phyloP scores from a whole-genome alignment of 2,329 filamentous ascomycete genomes.

The Colletotrichum lindemuthianum region DNA sequence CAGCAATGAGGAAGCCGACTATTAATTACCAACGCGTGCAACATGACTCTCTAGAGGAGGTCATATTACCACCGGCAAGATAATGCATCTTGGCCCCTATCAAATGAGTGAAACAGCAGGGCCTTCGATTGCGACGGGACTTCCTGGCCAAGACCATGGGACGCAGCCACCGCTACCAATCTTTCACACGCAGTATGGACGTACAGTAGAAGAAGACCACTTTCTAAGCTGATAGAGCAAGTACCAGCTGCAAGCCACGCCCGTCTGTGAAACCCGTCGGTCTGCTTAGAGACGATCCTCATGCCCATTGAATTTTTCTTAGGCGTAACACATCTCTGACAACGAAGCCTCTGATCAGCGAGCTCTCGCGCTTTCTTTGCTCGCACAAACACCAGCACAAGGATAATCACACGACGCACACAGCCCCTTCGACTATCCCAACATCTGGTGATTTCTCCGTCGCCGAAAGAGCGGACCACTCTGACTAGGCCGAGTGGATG shows the following conservation, averaged over 20 bases:
- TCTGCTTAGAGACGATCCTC: constrained; percentile 11
- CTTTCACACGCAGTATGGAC: constrained; percentile 1
- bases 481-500: not conserved
- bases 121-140: constrained; percentile 1
- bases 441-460: not conserved
- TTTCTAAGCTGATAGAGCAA: constrained; percentile 2
- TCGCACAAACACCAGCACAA: not conserved
- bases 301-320: constrained; percentile 15
- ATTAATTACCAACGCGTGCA: not conserved
- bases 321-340: constrained; percentile 15
- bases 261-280: constrained; percentile 15
- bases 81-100: constrained; percentile 17
- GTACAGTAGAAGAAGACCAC: not conserved
- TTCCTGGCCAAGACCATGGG: constrained; percentile 10
- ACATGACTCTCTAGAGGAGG: constrained; percentile 14
- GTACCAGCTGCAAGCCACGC: constrained; percentile 5
- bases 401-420: not conserved
- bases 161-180: constrained; percentile 1
- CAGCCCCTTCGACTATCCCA: constrained; percentile 1
- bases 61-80: constrained; percentile 2
- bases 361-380: too few relatives aligned
- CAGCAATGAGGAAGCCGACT: not conserved
- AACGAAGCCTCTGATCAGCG: not conserved
- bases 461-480: too few relatives aligned
- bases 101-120: constrained; percentile 15